Evolutionary conservation across 805 yeast genomes (phyloP).

Genomic region (Nakazawaea holstii): DNA sequence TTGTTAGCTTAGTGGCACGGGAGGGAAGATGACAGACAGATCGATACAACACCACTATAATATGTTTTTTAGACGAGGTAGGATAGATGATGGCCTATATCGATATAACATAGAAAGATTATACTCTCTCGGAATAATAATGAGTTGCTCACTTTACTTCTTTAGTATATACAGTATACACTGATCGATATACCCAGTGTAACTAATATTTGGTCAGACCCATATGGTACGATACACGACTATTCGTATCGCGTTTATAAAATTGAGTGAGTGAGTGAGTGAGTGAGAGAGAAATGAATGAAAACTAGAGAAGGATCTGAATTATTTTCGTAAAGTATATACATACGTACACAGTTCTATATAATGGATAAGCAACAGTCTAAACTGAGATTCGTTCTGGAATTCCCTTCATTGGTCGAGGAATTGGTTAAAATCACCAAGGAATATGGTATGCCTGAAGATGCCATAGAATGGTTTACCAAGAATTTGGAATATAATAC

Average conservation of each 20-base stretch:
- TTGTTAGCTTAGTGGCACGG: conserved; percentile 1
- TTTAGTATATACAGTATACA: too few relatives aligned
- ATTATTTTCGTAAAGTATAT: not conserved
- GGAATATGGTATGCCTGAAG: conserved; percentile 75
- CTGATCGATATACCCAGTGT: too few relatives aligned
- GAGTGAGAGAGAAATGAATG: not conserved
- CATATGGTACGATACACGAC: too few relatives aligned
- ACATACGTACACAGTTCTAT: not conserved
- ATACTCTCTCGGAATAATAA: too few relatives aligned
- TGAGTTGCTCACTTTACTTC: too few relatives aligned
- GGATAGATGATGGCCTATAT: too few relatives aligned
- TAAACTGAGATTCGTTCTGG: conserved; percentile 54
- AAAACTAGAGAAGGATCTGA: not conserved
- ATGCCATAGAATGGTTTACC: conserved; percentile 83
- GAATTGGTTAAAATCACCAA: conserved; percentile 63
- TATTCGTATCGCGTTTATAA: too few relatives aligned
- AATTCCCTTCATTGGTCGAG: conserved; percentile 71
- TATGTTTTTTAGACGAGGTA: too few relatives aligned
- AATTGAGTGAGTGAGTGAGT: too few relatives aligned
- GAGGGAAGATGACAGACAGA: not conserved
- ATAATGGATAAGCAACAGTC: conserved; percentile 31
- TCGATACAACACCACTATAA: too few relatives aligned
- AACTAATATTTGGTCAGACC: too few relatives aligned
- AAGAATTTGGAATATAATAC: conserved; percentile 76
- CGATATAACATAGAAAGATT: too few relatives aligned